Conservation (phyloP, 805 yeast species). For the Candida corydali region DNA sequence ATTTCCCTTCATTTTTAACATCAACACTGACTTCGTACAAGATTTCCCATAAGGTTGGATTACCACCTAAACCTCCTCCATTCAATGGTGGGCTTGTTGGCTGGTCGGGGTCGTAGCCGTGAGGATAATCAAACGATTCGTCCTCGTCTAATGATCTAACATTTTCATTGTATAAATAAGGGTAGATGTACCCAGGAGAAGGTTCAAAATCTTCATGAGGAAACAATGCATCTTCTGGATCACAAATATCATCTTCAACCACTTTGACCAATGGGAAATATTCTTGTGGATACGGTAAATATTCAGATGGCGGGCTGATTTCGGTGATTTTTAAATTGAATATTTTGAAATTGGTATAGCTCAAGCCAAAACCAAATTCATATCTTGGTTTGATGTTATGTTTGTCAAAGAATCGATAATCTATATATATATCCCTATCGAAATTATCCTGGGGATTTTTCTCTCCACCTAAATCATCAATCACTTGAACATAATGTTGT, state of each 20-base stretch:
- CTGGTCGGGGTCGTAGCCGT: slow-evolving; percentile 32
- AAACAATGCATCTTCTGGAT: slow-evolving; percentile 52
- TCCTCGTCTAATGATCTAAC: slow-evolving; percentile 31
- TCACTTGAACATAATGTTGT: slow-evolving; percentile 43
- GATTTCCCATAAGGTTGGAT: slow-evolving; percentile 55
- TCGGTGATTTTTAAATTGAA: slow-evolving; percentile 36
- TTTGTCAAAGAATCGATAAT: slow-evolving; percentile 56
- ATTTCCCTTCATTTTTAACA: slow-evolving; percentile 46
- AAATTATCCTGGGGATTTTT: slow-evolving; percentile 39
- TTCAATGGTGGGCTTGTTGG: slow-evolving; percentile 33
- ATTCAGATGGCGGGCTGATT: slow-evolving; percentile 40
- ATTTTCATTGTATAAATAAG: slow-evolving; percentile 42
- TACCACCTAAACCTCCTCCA: slow-evolving; percentile 57
- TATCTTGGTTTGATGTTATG: slow-evolving; percentile 52
- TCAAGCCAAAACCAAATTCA: slow-evolving; percentile 61
- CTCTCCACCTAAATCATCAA: slow-evolving; percentile 28
- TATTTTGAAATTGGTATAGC: slow-evolving; percentile 44
- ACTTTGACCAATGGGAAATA: slow-evolving; percentile 40
- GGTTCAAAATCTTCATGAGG: slow-evolving; percentile 51
- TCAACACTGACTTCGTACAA: slow-evolving; percentile 42
- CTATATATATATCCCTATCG: slow-evolving; percentile 47
- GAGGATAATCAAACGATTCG: slow-evolving; percentile 36
- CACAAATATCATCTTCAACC: slow-evolving; percentile 45
- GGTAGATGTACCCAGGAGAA: slow-evolving; percentile 54
- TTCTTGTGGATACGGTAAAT: slow-evolving; percentile 43